Conservation (phyloP, 345 rosid species). For the Linum tenue region DNA sequence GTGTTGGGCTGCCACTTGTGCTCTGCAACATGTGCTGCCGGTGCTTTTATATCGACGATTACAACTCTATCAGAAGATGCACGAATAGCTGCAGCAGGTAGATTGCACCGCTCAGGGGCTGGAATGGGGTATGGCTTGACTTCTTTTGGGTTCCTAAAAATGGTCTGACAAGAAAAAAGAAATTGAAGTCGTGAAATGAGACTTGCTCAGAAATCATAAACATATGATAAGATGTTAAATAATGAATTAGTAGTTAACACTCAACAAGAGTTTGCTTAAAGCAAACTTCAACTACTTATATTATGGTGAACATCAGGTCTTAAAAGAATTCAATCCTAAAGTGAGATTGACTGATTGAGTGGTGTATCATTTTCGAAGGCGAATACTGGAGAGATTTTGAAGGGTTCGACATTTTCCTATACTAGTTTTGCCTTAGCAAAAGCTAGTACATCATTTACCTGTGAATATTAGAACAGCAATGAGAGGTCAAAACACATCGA, state of each 20-base stretch:
- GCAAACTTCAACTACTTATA: constrained; percentile 5
- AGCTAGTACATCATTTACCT: not conserved
- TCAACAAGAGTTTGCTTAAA: constrained; percentile 5
- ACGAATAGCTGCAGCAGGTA: constrained; percentile 88
- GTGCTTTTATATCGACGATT: constrained; percentile 73
- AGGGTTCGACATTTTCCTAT: not conserved
- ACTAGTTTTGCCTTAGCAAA: not conserved
- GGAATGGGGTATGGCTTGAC: constrained; percentile 70
- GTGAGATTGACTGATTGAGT: not conserved
- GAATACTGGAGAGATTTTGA: not conserved
- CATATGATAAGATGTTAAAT: not conserved
- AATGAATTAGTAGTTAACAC: not conserved
- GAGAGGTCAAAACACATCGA: not conserved
- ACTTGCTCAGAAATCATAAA: not conserved
- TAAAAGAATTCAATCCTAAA: too few relatives aligned
- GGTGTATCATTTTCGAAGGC: not conserved
- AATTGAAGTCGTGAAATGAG: not conserved
- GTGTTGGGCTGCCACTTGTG: constrained; percentile 99
- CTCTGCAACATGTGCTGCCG: constrained; percentile 81
- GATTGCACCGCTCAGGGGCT: constrained; percentile 81
- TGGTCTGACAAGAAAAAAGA: constrained; percentile 51
- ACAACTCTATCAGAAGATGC: constrained; percentile 77
- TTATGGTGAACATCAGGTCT: too few relatives aligned
- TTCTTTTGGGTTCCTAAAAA: constrained; percentile 82
- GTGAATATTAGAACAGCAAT: not conserved